Conservation (phyloP, 345 rosid species). For the Cochlearia excelsa region DNA sequence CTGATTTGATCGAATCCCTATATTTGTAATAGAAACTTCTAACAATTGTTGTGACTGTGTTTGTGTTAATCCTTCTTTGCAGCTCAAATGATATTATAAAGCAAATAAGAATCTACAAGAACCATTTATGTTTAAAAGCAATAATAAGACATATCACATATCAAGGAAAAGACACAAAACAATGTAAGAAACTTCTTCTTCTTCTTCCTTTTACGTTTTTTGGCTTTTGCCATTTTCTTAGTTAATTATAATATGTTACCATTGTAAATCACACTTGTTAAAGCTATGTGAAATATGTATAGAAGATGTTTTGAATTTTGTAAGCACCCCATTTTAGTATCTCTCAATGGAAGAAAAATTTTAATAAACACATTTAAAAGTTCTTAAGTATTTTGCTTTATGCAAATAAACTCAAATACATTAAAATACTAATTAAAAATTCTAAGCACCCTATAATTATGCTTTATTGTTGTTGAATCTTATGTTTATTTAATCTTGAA, state of each 20-base stretch:
- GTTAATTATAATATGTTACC: slow-evolving; percentile 8
- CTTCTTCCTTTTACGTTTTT: slow-evolving; percentile 19
- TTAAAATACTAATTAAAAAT: no score
- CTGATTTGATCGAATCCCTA: slow-evolving; percentile 10
- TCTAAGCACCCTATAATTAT: no score
- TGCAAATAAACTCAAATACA: no score
- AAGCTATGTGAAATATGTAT: no score
- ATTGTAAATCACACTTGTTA: slow-evolving; percentile 26
- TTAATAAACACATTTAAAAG: no score
- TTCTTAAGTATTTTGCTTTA: no score
- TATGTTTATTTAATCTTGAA: no score
- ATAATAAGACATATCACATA: slow-evolving; percentile 30
- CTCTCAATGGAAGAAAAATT: no score
- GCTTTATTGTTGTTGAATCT: no score
- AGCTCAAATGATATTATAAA: slow-evolving; percentile 35
- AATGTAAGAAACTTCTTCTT: slow-evolving; percentile 34
- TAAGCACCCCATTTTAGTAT: no score
- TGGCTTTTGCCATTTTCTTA: slow-evolving; percentile 21
- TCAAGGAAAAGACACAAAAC: slow-evolving; percentile 28
- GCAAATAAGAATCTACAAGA: slow-evolving; percentile 9
- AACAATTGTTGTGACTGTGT: slow-evolving; percentile 7
- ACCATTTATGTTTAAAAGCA: slow-evolving; percentile 27
- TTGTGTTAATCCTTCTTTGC: slow-evolving; percentile 20
- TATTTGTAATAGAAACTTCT: background rate
- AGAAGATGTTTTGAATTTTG: no score